Percentiles rank a stretch among this genome's conserved stretches.
phyloP scores from a whole-genome alignment of 495 filamentous ascomycete genomes.

The Cetradonia linearis region DNA sequence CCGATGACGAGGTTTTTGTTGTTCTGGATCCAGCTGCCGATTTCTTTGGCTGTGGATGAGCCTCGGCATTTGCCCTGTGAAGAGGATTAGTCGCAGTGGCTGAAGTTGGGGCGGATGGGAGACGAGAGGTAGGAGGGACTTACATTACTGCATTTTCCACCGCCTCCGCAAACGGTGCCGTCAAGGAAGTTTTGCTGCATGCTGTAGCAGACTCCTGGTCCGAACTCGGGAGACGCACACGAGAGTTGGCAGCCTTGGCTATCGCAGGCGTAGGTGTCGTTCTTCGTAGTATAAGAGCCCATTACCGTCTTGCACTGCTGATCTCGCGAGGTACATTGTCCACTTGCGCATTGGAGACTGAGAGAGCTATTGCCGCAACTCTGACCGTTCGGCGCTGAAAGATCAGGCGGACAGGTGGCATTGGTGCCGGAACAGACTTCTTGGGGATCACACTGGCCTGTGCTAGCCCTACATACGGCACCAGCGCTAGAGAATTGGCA shows the following conservation, averaged over 20 bases:
- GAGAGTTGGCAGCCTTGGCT: conserved; percentile 59
- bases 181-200: conserved; percentile 92
- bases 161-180: conserved; percentile 76
- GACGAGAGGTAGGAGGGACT: conserved; percentile 17
- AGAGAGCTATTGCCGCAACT: conserved; percentile 48
- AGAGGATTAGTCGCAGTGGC: background rate
- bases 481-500: conserved; percentile 62
- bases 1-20: conserved; percentile 71
- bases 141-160: conserved; percentile 64
- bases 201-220: conserved; percentile 51
- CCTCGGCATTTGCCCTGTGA: conserved; percentile 54
- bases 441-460: conserved; percentile 68
- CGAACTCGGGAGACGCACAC: conserved; percentile 64
- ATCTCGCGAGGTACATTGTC: conserved; percentile 89
- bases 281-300: conserved; percentile 63
- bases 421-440: conserved; percentile 70
- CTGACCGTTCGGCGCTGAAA: conserved; percentile 56
- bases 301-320: conserved; percentile 82
- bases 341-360: conserved; percentile 73
- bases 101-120: background rate
- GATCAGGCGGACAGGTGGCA: conserved; percentile 64
- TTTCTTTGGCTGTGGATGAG: conserved; percentile 47
- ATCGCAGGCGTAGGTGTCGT: conserved; percentile 76
- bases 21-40: conserved; percentile 54
- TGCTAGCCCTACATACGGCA: conserved; percentile 69